phyloP scores from a whole-genome alignment of 2,329 filamentous ascomycete species.

The Fusarium staphyleae region DNA sequence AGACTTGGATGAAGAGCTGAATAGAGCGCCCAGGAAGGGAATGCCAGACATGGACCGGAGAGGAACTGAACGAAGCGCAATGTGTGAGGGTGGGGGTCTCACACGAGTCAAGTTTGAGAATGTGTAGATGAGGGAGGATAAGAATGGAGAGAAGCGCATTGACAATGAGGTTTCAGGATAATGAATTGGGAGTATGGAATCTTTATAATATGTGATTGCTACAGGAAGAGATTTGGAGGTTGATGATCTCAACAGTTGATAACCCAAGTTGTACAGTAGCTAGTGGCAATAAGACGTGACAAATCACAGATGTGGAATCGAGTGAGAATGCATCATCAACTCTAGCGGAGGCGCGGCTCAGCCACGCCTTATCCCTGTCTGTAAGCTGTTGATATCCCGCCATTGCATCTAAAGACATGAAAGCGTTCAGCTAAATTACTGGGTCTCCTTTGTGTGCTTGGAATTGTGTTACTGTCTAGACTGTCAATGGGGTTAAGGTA shows the following conservation, averaged over 20 bases:
- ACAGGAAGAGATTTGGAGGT: background rate
- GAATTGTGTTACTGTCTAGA: too few relatives aligned
- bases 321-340: slow-evolving; percentile 34
- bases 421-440: background rate
- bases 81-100: slow-evolving; percentile 40
- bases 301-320: slow-evolving; percentile 41
- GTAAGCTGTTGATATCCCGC: background rate
- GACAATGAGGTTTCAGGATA: background rate
- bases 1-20: slow-evolving; percentile 66
- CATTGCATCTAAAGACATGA: too few relatives aligned
- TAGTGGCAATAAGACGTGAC: slow-evolving; percentile 30
- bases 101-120: slow-evolving; percentile 55
- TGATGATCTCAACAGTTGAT: slow-evolving; percentile 3
- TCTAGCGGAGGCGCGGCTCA: slow-evolving; percentile 26
- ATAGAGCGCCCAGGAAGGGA: slow-evolving; percentile 79
- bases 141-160: slow-evolving; percentile 60
- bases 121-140: slow-evolving; percentile 57
- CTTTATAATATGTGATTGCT: background rate
- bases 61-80: slow-evolving; percentile 39
- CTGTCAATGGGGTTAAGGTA: too few relatives aligned
- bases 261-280: background rate
- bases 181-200: background rate
- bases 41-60: slow-evolving; percentile 74
- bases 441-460: background rate
- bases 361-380: slow-evolving; percentile 13